These are phyloP conservation scores for Nicotiana paniculata DNA, from an alignment of 257 asterid genomes.

Conservation along the genomic window DNA sequence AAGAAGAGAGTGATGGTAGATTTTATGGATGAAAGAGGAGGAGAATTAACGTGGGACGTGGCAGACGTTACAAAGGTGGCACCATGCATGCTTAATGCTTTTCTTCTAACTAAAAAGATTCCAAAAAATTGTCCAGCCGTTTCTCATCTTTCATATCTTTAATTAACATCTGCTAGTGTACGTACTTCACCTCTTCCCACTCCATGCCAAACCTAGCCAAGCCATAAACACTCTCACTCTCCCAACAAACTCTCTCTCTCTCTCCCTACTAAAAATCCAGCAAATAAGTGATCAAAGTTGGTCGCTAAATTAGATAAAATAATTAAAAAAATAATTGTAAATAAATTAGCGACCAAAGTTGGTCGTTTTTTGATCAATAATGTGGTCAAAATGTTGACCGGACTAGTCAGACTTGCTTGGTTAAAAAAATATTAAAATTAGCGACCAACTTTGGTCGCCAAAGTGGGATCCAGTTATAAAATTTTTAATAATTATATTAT, in stretches of 20 bases:
- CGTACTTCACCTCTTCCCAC: neutral
- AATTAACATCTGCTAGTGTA: neutral
- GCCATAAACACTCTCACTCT: neutral
- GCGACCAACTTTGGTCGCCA: too few relatives aligned
- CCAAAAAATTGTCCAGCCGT: neutral
- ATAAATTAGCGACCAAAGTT: too few relatives aligned
- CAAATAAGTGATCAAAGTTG: too few relatives aligned
- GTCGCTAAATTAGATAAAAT: too few relatives aligned
- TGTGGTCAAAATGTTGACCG: too few relatives aligned
- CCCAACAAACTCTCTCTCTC: neutral
- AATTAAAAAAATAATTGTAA: too few relatives aligned
- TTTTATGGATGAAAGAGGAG: neutral
- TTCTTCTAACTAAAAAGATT: neutral
- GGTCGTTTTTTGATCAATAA: too few relatives aligned
- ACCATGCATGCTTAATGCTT: neutral
- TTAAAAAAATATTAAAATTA: too few relatives aligned
- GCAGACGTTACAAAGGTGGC: conserved; percentile 6
- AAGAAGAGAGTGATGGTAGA: neutral
- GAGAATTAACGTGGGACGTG: neutral
- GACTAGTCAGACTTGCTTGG: too few relatives aligned
- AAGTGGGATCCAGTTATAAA: too few relatives aligned
- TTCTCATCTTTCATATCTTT: neutral
- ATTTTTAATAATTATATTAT: too few relatives aligned
- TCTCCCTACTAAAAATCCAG: too few relatives aligned
- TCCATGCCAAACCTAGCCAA: neutral